Base-by-base conservation (phyloP, 345 rosid genomes). In the Citrus medica region DNA sequence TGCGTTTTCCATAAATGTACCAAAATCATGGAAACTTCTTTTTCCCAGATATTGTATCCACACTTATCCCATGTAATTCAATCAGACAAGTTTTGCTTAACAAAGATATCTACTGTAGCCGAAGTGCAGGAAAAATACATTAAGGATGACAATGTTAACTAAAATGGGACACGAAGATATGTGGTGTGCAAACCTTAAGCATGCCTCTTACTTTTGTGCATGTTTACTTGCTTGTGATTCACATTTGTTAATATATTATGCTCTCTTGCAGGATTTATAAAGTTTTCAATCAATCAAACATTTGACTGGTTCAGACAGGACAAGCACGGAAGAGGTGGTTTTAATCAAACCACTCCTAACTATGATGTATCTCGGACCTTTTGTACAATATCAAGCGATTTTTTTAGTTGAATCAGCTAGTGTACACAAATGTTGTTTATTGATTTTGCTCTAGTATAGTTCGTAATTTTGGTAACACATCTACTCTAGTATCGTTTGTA, bases 91-190 rank as follows among this genome's bases (percentile, higher is more conserved):
- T 77, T 85, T 86, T 82, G 80, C 93, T 90, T 89, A 73, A 86
- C 90, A 64, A 79, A 77, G 76, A 76, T 76, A 67, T 61, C 76
- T 78, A 89, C 91, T 76, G 86, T 80, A 48, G 95, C 93, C 69
- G 88, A 87, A 62, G 93, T 91, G 77, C 95, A 91, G 82, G 95
- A 91, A 83, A 91, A 91, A 76, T 87, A 89, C 87, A 83, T 89
- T 76, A 88, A 91, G 81, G 90, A 85, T 59, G 88, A 83, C 21
- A 28, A 69, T 48, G 63, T 74, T 24, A 83, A 80, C 56, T 2
- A 56, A 4, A 74, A 59, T 6, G 38, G 7, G 51, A 48, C 48
- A 77, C 59, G 56, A 66, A 64, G 12, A 24, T 59, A 3, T 46
- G 56, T 9, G 59, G 27, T 56, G 38, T 42, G 42, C 68, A 59